Evolutionary conservation across 1,284 basidiomycete genomes (phyloP), one percentile per base, ranked within the genome.

Genomic region (Hortiboletus rubellus): DNA sequence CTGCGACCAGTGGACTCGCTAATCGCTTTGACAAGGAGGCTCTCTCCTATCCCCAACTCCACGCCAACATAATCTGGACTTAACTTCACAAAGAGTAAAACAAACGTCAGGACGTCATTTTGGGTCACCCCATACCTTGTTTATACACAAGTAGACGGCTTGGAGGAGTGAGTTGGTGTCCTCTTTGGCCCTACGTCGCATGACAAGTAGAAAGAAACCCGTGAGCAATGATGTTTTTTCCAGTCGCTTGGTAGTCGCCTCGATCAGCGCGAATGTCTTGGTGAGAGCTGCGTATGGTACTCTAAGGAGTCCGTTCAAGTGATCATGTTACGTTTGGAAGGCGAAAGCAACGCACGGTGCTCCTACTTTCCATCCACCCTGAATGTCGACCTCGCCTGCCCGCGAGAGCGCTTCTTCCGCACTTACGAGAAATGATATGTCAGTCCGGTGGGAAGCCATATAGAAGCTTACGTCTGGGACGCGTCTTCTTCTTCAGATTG

Each of bases 21-120:
- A 57, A 99, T 98, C 15, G 97, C 95, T 70, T 98, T 99, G 71
- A 98, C 85, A 36, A 99, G 81, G 22, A 99, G 76, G 60, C 91
- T 92, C 73, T 99, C 97, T 33, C 97, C 97, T 58, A 99, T 96
- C 34, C 97, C 97, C 0, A 99, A 83, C 72, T 99, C 97, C 46
- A 98, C 82, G 5, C 97, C 96, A 63, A 94, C 81, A 73, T 99
- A 99, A 74, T 99, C 97, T 11, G 97, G 96, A 66, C 94, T 91
- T 46, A 99, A 74, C 90, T 97, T 45, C 43, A 46, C 54, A 59
- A 51, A 61, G 55, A 53, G 54, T 62, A 33, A 68, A 41, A 27
- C 10, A 9, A 42, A n/a, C 7, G 38, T 11, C 38, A 44, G 38
- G 34, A 38, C 22, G 27, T 27, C 31, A 46, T 46, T 42, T 31